Conservation (phyloP, 2,329 filamentous ascomycete genomes). For the Thelonectria rubi region DNA sequence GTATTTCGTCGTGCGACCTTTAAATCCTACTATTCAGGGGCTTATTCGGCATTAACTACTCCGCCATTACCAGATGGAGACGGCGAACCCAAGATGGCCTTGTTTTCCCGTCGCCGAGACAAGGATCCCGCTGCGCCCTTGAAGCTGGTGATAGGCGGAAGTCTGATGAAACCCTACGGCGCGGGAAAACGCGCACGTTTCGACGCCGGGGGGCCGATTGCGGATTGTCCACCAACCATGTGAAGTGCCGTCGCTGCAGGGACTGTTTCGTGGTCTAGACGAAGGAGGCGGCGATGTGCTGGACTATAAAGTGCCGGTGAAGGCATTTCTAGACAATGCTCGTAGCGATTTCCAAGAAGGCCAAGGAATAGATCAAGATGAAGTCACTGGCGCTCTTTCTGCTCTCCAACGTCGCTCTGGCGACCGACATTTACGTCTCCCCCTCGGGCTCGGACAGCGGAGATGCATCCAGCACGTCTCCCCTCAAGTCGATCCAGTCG, state of each 20-base stretch:
- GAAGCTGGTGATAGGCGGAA: constrained; percentile 13
- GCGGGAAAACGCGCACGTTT: constrained; percentile 4
- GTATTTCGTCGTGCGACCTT: neutral
- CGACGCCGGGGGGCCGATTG: neutral
- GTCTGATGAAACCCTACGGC: neutral
- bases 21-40: neutral
- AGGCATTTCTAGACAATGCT: too few species aligned
- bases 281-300: neutral
- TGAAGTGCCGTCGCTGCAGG: neutral
- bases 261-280: neutral
- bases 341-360: too few species aligned
- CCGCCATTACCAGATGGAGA: constrained; percentile 8
- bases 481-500: constrained; percentile 55
- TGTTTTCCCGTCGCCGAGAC: neutral
- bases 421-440: constrained; percentile 54
- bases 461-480: constrained; percentile 45
- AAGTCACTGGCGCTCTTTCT: constrained; percentile 11
- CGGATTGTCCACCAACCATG: constrained; percentile 15
- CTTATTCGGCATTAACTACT: constrained; percentile 5
- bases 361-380: constrained; percentile 2
- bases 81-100: neutral
- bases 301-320: neutral
- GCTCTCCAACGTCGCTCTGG: constrained; percentile 21
- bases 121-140: neutral
- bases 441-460: constrained; percentile 51